Base-by-base conservation (phyloP, 108 stramenopile species). In the Skeletonema costatum region DNA sequence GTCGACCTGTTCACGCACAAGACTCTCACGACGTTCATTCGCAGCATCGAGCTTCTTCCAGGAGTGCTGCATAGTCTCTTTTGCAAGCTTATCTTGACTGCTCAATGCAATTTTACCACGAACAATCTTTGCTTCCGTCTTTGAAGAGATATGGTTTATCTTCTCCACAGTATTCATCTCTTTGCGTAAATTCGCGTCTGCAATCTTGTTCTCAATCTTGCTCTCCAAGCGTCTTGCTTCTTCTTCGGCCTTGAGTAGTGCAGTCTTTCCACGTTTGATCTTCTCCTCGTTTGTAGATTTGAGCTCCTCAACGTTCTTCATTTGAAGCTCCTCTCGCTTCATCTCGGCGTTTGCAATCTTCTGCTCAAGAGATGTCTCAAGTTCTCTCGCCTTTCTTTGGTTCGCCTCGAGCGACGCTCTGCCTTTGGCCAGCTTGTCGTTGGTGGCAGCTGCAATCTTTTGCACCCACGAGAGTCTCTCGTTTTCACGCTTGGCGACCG, bases 181-280 rank as follows among this genome's bases (percentile, higher is more conserved):
- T 13, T 65, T 41, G 13, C 76, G 63, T 38, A 60, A 67, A 58
- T 60, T 56, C 2, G 77, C 71, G 2, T 71, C 59, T n/a, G 36
- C 30, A 35, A 73, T 64, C 64, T 78, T 65, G 56, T 78, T 33
- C 13, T 73, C 56, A 19, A 60, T 60, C 59, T 60, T 63, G 2
- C 44, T 32, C 29, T 75, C 59, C 32, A 75, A 59, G 13, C 39
- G 42, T 21, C 32, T 30, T 4, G 66, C 17, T 5, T 21, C 32
- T 1, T 4, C 14, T 35, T 68, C 60, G 11, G 66, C 66, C 3
- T 44, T 17, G 3, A 14, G 4, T 1, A 75, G 25, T 10, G 75
- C 50, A 10, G 44, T 68, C 30, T 66, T 68, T 29, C 73, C 73
- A 2, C 64, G 64, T 11, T 56, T 41, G 10, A 41, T 41, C 39